Conservation (phyloP, 176 grass and related monocot species). For the Avena insularis region DNA sequence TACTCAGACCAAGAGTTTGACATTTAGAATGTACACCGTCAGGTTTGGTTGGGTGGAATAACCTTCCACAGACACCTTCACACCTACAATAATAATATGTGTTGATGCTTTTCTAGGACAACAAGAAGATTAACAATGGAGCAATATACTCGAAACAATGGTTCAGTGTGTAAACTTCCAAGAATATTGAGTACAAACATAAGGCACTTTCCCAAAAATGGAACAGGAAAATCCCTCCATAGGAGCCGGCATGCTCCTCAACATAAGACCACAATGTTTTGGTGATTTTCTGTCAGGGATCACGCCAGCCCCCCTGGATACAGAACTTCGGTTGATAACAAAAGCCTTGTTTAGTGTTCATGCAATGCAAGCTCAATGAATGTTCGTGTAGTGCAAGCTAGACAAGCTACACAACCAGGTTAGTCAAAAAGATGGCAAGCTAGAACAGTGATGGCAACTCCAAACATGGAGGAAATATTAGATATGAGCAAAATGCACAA, state of each 20-base stretch:
- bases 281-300: not conserved
- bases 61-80: constrained; percentile 39
- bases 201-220: not conserved
- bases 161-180: not conserved
- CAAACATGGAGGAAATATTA: not conserved
- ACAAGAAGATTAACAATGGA: not conserved
- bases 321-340: constrained; percentile 5
- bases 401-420: not conserved
- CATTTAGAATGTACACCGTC: not conserved
- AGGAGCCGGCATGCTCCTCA: not conserved
- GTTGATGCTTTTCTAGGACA: not conserved
- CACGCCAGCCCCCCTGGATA: not conserved
- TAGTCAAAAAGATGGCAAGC: constrained; percentile 13
- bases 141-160: not conserved
- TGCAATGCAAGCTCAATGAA: not conserved
- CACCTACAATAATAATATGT: constrained; percentile 35
- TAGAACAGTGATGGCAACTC: not conserved
- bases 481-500: constrained; percentile 3
- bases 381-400: not conserved
- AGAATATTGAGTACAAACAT: not conserved
- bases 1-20: constrained; percentile 35
- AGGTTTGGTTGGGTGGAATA: constrained; percentile 39
- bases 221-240: not conserved
- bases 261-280: not conserved
- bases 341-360: not conserved